Evolutionary conservation across 1,139 yeast species (phyloP).

Genomic region (Hemisphaericaspora xylofermentans): DNA sequence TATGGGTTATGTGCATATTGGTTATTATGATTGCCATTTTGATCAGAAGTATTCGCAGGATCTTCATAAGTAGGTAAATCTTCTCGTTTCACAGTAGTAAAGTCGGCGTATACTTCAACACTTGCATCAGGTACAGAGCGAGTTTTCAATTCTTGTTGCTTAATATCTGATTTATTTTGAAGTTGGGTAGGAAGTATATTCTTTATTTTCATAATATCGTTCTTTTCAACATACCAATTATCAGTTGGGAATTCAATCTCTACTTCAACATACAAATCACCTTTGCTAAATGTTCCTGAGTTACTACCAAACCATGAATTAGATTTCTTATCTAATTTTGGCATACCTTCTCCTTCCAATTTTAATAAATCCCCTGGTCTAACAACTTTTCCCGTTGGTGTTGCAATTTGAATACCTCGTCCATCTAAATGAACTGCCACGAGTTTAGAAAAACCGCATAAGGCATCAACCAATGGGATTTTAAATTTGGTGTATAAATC

Average conservation of each 20-base stretch:
- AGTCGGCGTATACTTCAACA: slow-evolving; percentile 43
- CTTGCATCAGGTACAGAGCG: slow-evolving; percentile 35
- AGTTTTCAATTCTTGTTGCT: slow-evolving; percentile 25
- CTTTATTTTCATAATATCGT: slow-evolving; percentile 53
- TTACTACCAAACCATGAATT: slow-evolving; percentile 32
- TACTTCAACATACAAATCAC: slow-evolving; percentile 72
- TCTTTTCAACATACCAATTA: slow-evolving; percentile 71
- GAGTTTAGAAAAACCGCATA: slow-evolving; percentile 73
- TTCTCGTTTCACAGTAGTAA: slow-evolving; percentile 27
- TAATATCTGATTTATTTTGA: slow-evolving; percentile 22
- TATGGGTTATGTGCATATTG: slow-evolving; percentile 15
- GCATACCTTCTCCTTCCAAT: slow-evolving; percentile 85
- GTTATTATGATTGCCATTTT: slow-evolving; percentile 11
- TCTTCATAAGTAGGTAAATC: slow-evolving; percentile 39
- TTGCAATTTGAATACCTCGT: slow-evolving; percentile 61
- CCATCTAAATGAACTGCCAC: slow-evolving; percentile 81
- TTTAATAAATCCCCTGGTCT: slow-evolving; percentile 74
- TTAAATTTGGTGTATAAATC: slow-evolving; percentile 63
- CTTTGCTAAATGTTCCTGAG: slow-evolving; percentile 36
- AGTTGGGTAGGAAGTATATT: slow-evolving; percentile 53
- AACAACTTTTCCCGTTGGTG: slow-evolving; percentile 75
- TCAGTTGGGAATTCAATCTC: slow-evolving; percentile 83
- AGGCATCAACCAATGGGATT: slow-evolving; percentile 74
- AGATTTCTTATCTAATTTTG: slow-evolving; percentile 38
- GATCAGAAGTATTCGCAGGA: slow-evolving; percentile 20